Conservation (phyloP, 768 basidiomycete genomes). For the Lactarius vividus region DNA sequence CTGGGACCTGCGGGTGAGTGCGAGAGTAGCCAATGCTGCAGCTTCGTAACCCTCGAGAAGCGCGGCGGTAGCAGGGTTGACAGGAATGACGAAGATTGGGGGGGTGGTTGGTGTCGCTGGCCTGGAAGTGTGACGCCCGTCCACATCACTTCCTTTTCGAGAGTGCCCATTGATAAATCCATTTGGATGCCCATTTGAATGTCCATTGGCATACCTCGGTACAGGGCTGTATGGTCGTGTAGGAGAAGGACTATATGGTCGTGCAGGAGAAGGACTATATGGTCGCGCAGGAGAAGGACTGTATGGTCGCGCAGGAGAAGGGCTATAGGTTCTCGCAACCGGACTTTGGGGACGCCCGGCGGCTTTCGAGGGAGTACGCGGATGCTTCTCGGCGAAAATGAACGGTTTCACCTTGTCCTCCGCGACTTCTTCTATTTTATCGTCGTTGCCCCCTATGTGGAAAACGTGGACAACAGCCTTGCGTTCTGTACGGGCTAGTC, state of each 20-base stretch:
- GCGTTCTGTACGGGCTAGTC: conserved; percentile 64
- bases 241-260: conserved; percentile 14
- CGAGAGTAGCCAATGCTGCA: conserved; percentile 61
- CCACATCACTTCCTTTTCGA: conserved; percentile 30
- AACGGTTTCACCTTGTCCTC: conserved; percentile 62
- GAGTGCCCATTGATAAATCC: conserved; percentile 36
- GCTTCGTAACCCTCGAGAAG: conserved; percentile 64
- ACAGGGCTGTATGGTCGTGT: conserved; percentile 16
- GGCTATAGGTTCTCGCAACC: neutral
- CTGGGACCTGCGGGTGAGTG: conserved; percentile 58
- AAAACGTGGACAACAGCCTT: conserved; percentile 88
- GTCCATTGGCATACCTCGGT: conserved; percentile 18
- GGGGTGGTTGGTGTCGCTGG: conserved; percentile 27
- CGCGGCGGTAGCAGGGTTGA: conserved; percentile 29
- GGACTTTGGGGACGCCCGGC: conserved; percentile 2
- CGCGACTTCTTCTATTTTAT: conserved; percentile 48
- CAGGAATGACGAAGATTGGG: conserved; percentile 22
- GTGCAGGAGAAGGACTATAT: conserved; percentile 6
- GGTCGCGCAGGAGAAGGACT: neutral
- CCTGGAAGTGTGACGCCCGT: conserved; percentile 29
- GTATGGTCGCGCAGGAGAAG: neutral
- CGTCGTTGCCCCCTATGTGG: conserved; percentile 44
- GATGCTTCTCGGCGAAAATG: conserved; percentile 47
- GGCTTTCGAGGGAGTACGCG: conserved; percentile 27
- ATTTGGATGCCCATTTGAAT: conserved; percentile 38